phyloP scores from a whole-genome alignment of 2,329 filamentous ascomycete genomes.

The Daldinia sp. region DNA sequence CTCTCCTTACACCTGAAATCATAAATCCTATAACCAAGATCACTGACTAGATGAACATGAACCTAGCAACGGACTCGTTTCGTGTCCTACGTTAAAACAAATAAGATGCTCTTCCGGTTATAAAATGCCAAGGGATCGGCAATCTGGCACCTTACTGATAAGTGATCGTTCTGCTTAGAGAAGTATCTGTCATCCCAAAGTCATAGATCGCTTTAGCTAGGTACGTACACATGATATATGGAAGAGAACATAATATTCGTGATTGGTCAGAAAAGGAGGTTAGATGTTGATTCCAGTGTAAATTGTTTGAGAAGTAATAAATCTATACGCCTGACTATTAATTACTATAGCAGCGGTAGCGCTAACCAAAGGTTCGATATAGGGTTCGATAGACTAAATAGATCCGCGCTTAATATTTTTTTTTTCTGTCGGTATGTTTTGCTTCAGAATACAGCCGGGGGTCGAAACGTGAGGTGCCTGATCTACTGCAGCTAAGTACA shows the following conservation, averaged over 20 bases:
- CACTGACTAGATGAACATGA: constrained; percentile 5
- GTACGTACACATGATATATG: neutral
- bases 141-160: constrained; percentile 24
- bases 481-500: constrained; percentile 41
- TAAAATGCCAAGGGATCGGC: constrained; percentile 32
- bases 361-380: constrained; percentile 1
- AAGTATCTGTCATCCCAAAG: constrained; percentile 32
- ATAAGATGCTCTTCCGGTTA: constrained; percentile 31
- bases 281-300: neutral
- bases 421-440: constrained; percentile 46
- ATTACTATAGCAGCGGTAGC: constrained; percentile 12
- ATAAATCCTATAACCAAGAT: constrained; percentile 10
- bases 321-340: constrained; percentile 22
- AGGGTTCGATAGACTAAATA: constrained; percentile 30
- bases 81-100: constrained; percentile 33
- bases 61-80: constrained; percentile 28
- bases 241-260: neutral
- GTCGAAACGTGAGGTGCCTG: constrained; percentile 56
- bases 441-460: constrained; percentile 55
- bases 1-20: neutral
- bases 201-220: neutral
- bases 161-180: neutral
- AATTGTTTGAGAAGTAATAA: neutral
- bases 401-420: constrained; percentile 40
- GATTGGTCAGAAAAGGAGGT: constrained; percentile 26